phyloP scores from a whole-genome alignment of 805 yeast species.

The Spathaspora sp. region DNA sequence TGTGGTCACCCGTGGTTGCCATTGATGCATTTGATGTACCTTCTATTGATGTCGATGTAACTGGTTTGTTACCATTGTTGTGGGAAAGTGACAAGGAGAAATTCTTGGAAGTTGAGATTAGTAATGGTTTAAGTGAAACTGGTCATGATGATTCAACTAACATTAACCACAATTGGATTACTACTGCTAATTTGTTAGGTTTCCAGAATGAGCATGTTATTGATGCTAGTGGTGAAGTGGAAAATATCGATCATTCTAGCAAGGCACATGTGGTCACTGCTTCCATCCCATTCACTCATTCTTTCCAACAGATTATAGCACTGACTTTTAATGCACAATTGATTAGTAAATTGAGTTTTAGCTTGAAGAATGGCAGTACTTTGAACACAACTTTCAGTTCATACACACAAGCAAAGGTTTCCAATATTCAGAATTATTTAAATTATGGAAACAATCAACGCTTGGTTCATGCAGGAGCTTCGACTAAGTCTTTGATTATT shows the following conservation, averaged over 20 bases:
- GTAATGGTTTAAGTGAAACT: constrained; percentile 47
- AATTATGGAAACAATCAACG: constrained; percentile 40
- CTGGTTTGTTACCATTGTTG: constrained; percentile 65
- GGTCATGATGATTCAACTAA: constrained; percentile 15
- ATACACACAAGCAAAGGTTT: constrained; percentile 25
- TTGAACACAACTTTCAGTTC: constrained; percentile 25
- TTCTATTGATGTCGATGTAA: constrained; percentile 65
- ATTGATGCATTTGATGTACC: constrained; percentile 70
- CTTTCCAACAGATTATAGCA: constrained; percentile 34
- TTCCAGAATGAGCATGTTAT: constrained; percentile 47
- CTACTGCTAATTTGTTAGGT: constrained; percentile 51
- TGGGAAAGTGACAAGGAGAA: constrained; percentile 46
- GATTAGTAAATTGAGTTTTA: constrained; percentile 31
- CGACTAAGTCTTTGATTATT: constrained; percentile 16
- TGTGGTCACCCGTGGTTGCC: constrained; percentile 81
- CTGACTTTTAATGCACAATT: constrained; percentile 32
- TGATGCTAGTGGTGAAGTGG: constrained; percentile 36
- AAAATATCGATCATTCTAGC: constrained; percentile 18
- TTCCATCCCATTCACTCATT: constrained; percentile 34
- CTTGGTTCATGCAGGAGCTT: constrained; percentile 20
- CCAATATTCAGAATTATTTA: constrained; percentile 36
- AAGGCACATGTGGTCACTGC: constrained; percentile 26
- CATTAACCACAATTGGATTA: constrained; percentile 54
- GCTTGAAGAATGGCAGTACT: constrained; percentile 34
- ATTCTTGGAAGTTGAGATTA: constrained; percentile 45